Evolutionary conservation across 2,329 filamentous ascomycete species (phyloP).

Genomic region (Niveomyces coronatus): DNA sequence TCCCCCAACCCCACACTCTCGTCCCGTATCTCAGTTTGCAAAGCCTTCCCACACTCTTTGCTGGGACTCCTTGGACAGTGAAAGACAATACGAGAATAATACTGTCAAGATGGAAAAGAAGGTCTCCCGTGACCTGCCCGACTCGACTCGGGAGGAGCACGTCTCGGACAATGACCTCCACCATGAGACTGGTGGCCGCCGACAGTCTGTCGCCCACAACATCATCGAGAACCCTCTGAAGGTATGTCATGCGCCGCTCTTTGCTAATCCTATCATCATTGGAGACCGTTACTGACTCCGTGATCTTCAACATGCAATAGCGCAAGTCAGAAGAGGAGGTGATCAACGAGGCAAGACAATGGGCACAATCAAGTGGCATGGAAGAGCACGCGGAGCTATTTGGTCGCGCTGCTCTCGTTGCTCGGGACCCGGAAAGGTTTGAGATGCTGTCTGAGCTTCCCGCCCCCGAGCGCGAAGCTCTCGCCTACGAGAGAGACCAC

Average conservation of each 20-base stretch:
- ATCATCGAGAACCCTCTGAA: constrained; percentile 23
- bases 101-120: constrained; percentile 12
- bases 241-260: constrained; percentile 16
- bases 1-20: no score
- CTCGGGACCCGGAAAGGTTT: constrained; percentile 20
- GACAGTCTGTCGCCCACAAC: constrained; percentile 20
- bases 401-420: constrained; percentile 27
- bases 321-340: constrained; percentile 16
- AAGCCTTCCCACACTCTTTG: no score
- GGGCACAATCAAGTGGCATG: constrained; percentile 39
- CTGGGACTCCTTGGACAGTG: no score
- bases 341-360: constrained; percentile 34
- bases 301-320: constrained; percentile 10
- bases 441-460: constrained; percentile 18
- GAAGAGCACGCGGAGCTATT: constrained; percentile 34
- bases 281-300: background rate
- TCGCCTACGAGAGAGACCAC: constrained; percentile 40
- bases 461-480: constrained; percentile 24
- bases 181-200: constrained; percentile 11
- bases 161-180: background rate
- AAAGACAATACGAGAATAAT: background rate
- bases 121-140: constrained; percentile 2
- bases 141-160: constrained; percentile 10
- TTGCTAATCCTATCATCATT: no score
- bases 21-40: no score